phyloP scores from a whole-genome alignment of 1,284 basidiomycete species.

The Puccinia novopanici region DNA sequence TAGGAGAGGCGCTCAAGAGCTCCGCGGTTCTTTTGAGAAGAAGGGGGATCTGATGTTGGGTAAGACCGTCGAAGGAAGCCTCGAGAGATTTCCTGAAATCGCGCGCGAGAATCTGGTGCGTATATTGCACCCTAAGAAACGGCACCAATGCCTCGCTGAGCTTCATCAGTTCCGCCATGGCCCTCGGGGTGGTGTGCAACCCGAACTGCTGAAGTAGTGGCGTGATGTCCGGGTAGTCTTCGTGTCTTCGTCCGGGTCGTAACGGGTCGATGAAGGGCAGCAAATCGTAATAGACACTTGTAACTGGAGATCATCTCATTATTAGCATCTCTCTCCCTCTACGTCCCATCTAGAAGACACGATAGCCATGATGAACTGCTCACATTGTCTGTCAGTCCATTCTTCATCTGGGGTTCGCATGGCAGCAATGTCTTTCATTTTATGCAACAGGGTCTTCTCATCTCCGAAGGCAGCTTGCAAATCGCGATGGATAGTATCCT shows the following conservation, averaged over 20 bases:
- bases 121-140: constrained; percentile 3
- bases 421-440: background rate
- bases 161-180: background rate
- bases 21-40: background rate
- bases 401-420: background rate
- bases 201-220: background rate
- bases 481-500: background rate
- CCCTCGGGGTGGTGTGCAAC: background rate
- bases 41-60: background rate
- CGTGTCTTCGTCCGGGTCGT: background rate
- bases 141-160: constrained; percentile 6
- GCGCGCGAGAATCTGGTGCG: background rate
- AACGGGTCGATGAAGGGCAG: constrained; percentile 22
- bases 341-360: background rate
- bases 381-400: constrained; percentile 11
- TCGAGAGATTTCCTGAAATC: background rate
- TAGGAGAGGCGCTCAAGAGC: background rate
- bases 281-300: background rate
- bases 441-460: background rate
- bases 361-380: background rate
- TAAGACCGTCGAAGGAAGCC: background rate
- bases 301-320: background rate
- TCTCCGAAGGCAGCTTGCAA: background rate
- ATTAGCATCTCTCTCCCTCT: background rate
- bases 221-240: constrained; percentile 12